Evolutionary conservation across 2,329 filamentous ascomycete genomes (phyloP), one percentile per base, ranked within the genome.

Genomic region (Colletotrichum cuscutae): DNA sequence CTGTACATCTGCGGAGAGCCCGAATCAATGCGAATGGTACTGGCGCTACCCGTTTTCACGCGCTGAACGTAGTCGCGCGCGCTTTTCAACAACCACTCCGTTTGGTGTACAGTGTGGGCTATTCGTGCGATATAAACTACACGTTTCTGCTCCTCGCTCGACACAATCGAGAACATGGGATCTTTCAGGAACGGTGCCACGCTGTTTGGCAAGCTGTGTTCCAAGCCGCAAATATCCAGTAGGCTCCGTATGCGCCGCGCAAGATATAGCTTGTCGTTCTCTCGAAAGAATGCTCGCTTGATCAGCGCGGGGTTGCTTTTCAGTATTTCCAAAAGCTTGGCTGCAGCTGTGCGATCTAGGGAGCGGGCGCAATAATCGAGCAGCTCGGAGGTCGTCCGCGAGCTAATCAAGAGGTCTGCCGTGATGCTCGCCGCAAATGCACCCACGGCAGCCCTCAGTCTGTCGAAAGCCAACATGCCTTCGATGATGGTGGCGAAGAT

Each of bases 391-490:
- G 85, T 77, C 1, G 81, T 76, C 22, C 78, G 76, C 3, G 76
- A 74, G 69, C 80, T 79, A 61, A 86, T 61, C 0, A 70, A 61
- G 24, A 84, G 79, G 4, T 81, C 80, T 15, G 81, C 77, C 54
- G 79, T 76, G 53, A 89, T 77, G 54, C 81, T 83, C 1, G 81
- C 77, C 49, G 83, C 76, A 52, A 88, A 82, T 13, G 88, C 80
- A 3, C 77, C 77, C 19, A 83, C 83, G 3, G 87, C 87, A 46
- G 87, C 82, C 13, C 82, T 81, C 35, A 86, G 80, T 52, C 84
- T 80, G 69, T 81, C 83, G 54, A 89, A 86, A 52, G 85, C 82
- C 11, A 90, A 77, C 63, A 90, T 81, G 1, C 87, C 86, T 52
- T 81, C 77, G 28, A 90, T 80, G 3, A 89, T 80, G 61, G 83